Base-by-base conservation (phyloP, 305 asterid genomes). In the Fraxinus platypoda region DNA sequence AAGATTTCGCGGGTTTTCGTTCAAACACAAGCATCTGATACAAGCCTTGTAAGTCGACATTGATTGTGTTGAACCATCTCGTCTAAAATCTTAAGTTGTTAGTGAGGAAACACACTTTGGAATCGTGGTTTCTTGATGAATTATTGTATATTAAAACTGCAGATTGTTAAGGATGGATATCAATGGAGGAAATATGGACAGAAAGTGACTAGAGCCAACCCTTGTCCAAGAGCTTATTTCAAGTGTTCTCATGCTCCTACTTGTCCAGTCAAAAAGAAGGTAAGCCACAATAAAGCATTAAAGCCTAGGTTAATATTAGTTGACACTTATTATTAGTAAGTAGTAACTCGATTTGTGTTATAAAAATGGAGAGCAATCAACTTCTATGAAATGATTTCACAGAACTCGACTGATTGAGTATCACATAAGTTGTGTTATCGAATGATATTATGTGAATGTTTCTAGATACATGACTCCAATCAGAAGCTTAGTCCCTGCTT, bases 111-210 rank as follows among this genome's bases (percentile, higher is more conserved):
- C 4, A 2, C 3, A 66, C 19, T 26, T 26, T 12, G 15, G 6
- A 26, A 66, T 66, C 0, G 2, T 66, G 17, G 34, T 7, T 76
- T 34, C 33, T 25, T 35, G 41, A 43, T 43, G 3, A 38, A 66
- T 15, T 71, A 41, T 2, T 78, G 78, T 64, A 12, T 31, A 25
- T 41, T 15, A 4, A 37, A 75, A 17, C 79, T 87, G 78, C 91
- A 95, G 98, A 86, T 88, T 81, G 97, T 95, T 28, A 93, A 92
- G 78, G 97, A 96, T 89, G 98, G 98, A 28, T 94, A 91, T 74
- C 98, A 93, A 71, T 96, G 99, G 99, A 94, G 99, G 91, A 96
- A 96, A 84, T 96, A 96, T 83, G 99, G 99, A 0, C 99, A 96
- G 86, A 96, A 96, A 86, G 98, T 96, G 78, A 94, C 99, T 0